Conservation (phyloP, 2,329 filamentous ascomycete genomes). For the Leptodontidium sp. region DNA sequence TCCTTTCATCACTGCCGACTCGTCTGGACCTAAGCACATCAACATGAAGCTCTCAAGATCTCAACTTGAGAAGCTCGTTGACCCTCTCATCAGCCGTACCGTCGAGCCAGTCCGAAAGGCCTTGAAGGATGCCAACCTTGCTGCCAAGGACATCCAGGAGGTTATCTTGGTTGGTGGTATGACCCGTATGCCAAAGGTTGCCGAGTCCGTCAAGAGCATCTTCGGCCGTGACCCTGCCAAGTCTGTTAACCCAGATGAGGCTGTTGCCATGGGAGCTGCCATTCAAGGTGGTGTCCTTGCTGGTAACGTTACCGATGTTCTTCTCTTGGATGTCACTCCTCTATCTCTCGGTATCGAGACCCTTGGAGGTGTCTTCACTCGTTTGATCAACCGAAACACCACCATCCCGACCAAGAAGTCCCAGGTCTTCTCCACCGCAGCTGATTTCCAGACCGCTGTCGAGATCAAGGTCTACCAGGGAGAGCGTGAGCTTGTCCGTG, state of each 20-base stretch:
- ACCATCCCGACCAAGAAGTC: constrained; percentile 99
- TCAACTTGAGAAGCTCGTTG: constrained; percentile 92
- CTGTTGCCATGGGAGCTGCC: constrained; percentile 95
- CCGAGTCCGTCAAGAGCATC: constrained; percentile 94
- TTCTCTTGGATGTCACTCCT: constrained; percentile 94
- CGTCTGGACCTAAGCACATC: constrained; percentile 97
- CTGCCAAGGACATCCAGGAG: constrained; percentile 95
- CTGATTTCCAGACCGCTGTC: constrained; percentile 97
- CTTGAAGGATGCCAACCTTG: constrained; percentile 91
- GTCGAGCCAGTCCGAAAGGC: constrained; percentile 96
- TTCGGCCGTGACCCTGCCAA: constrained; percentile 97
- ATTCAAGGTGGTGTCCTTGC: constrained; percentile 97
- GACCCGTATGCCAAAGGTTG: constrained; percentile 99
- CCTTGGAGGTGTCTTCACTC: constrained; percentile 96
- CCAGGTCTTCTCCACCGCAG: constrained; percentile 95
- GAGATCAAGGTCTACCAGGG: constrained; percentile 99
- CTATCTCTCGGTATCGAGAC: constrained; percentile 98
- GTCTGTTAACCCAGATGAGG: constrained; percentile 98
- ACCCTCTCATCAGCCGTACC: constrained; percentile 85
- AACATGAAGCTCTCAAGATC: constrained; percentile 92
- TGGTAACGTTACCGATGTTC: constrained; percentile 94
- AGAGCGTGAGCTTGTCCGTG: constrained; percentile 97
- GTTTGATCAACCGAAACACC: constrained; percentile 98
- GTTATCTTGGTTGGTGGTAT: constrained; percentile 98
- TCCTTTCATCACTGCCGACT: constrained; percentile 97